A percentile compares a stretch with the other conserved stretches of the same genome.
These are phyloP conservation scores for Rhododendron mucronatum DNA, from an alignment of 148 eudicot species.

Conservation along the genomic window DNA sequence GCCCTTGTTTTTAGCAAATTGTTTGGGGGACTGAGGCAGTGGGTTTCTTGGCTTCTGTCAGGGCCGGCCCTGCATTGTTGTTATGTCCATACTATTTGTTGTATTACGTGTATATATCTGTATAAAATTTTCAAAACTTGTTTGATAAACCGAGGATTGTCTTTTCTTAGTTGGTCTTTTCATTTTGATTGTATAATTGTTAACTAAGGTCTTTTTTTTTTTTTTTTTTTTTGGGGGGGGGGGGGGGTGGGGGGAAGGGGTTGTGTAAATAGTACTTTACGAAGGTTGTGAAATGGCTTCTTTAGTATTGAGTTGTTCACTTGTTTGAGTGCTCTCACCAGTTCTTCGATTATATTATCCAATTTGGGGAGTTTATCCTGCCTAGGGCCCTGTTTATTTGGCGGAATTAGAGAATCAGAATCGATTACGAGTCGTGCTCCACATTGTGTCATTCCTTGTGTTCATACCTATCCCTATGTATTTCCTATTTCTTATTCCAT, in stretches of 20 bases:
- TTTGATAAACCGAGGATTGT: neutral
- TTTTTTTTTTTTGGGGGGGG: neutral
- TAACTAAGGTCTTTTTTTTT: neutral
- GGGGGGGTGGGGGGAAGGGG: no score
- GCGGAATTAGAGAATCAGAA: neutral
- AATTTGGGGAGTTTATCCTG: neutral
- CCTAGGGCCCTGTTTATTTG: neutral
- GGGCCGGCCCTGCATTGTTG: neutral
- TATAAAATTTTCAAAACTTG: neutral
- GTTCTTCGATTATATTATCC: neutral
- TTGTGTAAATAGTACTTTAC: neutral
- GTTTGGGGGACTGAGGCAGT: neutral
- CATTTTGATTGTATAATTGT: neutral
- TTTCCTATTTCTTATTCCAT: neutral
- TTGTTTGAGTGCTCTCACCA: neutral
- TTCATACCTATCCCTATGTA: neutral
- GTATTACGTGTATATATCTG: neutral
- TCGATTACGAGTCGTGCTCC: neutral
- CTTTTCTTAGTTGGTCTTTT: neutral
- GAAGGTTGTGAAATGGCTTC: neutral
- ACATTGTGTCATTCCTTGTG: neutral
- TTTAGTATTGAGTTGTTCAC: neutral
- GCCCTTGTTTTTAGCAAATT: neutral
- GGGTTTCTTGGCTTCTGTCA: neutral
- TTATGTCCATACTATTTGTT: neutral